A percentile compares a stretch with the other conserved stretches of the same genome.
These are phyloP conservation scores for Tetracladium setigerum DNA, from an alignment of 495 filamentous ascomycete species.

Conservation along the genomic window DNA sequence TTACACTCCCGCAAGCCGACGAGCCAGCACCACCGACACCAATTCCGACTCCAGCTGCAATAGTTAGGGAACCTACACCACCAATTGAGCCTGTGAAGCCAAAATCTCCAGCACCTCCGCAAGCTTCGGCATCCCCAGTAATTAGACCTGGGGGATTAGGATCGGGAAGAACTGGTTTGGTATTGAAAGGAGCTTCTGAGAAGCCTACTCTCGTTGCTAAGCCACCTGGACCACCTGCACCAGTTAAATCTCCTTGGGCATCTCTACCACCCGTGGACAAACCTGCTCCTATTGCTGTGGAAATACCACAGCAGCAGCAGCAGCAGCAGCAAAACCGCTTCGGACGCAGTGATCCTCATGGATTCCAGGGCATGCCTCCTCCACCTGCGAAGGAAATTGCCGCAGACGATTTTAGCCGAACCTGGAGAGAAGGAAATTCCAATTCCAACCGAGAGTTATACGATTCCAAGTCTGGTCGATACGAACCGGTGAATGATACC, in stretches of 20 bases:
- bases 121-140: conserved; percentile 29
- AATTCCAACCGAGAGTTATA: conserved; percentile 67
- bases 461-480: conserved; percentile 89
- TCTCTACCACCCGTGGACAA: conserved; percentile 76
- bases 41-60: conserved; percentile 28
- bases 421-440: conserved; percentile 63
- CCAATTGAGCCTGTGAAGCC: conserved; percentile 32
- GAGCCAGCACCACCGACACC: conserved; percentile 31
- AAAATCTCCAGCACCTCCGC: conserved; percentile 25
- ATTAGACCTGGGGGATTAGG: conserved; percentile 31
- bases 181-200: conserved; percentile 61
- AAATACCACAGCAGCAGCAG: conserved; percentile 21
- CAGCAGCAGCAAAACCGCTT: conserved; percentile 20
- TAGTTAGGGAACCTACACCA: conserved; percentile 21
- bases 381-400: conserved; percentile 69
- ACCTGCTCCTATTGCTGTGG: conserved; percentile 58
- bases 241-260: conserved; percentile 88
- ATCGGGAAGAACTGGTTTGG: conserved; percentile 40
- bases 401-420: conserved; percentile 87
- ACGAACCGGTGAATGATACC: conserved; percentile 77
- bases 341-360: conserved; percentile 26
- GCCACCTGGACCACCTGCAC: conserved; percentile 59
- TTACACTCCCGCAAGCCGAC: conserved; percentile 61
- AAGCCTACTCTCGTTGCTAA: conserved; percentile 75
- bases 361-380: conserved; percentile 35